Conservation (phyloP, 1,284 basidiomycete species). For the Polyporus tsugae region DNA sequence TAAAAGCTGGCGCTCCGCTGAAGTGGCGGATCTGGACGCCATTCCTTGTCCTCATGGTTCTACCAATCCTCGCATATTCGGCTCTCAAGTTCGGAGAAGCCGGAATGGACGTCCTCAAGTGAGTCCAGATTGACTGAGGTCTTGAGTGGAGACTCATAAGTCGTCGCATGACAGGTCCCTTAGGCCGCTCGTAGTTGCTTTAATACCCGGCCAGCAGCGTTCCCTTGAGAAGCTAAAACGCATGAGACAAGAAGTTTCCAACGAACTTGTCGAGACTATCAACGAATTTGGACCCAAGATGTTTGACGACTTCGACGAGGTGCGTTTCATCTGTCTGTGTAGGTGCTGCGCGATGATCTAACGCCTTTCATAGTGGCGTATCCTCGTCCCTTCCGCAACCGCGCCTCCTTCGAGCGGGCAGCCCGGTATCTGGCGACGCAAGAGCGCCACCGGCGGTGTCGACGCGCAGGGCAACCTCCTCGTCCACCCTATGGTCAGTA, state of each 20-base stretch:
- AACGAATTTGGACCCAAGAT: conserved; percentile 90
- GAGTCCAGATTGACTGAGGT: conserved; percentile 50
- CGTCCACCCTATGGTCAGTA: conserved; percentile 78
- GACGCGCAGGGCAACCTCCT: conserved; percentile 83
- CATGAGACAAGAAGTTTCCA: conserved; percentile 83
- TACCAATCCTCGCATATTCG: conserved; percentile 94
- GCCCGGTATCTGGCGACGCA: conserved; percentile 76
- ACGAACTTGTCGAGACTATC: conserved; percentile 90
- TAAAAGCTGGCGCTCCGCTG: conserved; percentile 70
- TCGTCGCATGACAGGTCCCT: conserved; percentile 70
- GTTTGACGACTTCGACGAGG: conserved; percentile 90
- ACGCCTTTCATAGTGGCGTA: conserved; percentile 65
- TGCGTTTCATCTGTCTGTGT: conserved; percentile 42
- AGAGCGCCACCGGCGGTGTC: conserved; percentile 77
- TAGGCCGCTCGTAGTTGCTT: conserved; percentile 89
- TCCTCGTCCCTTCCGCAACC: conserved; percentile 84
- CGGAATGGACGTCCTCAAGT: conserved; percentile 99
- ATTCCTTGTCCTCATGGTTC: conserved; percentile 74
- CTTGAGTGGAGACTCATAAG: conserved; percentile 18
- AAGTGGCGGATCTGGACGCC: conserved; percentile 83
- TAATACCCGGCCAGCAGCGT: conserved; percentile 91
- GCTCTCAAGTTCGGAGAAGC: conserved; percentile 99
- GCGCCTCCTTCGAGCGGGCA: conserved; percentile 79
- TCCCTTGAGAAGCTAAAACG: conserved; percentile 84
- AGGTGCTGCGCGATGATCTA: background rate